Conservation (phyloP, 2,329 filamentous ascomycete species). For the Neofusicoccum sp. region DNA sequence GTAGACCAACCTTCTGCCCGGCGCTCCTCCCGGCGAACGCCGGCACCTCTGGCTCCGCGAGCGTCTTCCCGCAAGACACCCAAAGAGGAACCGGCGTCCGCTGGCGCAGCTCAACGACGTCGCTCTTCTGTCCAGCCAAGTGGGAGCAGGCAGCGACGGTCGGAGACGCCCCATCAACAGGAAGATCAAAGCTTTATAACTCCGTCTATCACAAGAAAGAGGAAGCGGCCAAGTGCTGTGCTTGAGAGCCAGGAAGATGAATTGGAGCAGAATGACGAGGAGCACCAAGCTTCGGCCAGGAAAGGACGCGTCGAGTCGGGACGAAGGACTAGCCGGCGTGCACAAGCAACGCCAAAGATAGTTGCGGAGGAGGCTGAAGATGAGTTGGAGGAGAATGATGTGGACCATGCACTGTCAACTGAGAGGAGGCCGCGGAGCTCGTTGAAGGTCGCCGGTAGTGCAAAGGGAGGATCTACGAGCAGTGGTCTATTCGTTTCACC, state of each 20-base stretch:
- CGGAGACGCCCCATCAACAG: constrained; percentile 18
- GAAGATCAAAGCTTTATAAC: constrained; percentile 31
- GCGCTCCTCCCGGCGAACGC: constrained; percentile 4
- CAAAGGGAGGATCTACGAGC: background rate
- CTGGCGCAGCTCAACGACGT: background rate
- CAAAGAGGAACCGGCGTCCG: constrained; percentile 24
- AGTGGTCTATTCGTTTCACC: background rate
- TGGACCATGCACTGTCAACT: constrained; percentile 14
- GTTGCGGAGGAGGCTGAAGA: constrained; percentile 25
- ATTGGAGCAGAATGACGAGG: constrained; percentile 31
- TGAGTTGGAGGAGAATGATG: constrained; percentile 20
- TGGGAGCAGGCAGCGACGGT: background rate
- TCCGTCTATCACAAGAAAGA: constrained; percentile 5
- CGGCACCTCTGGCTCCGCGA: constrained; percentile 18
- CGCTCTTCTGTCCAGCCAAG: constrained; percentile 12
- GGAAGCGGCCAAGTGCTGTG: constrained; percentile 12
- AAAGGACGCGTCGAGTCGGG: constrained; percentile 18
- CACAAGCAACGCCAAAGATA: constrained; percentile 23
- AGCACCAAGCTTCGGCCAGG: constrained; percentile 27
- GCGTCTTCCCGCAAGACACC: constrained; percentile 28
- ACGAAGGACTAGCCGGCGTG: constrained; percentile 22
- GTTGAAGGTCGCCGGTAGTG: background rate
- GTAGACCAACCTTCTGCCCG: background rate
- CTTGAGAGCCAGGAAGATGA: constrained; percentile 31
- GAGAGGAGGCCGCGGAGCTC: background rate